phyloP scores from a whole-genome alignment of 176 grass and related monocot species.

The Phoenix dactylifera region DNA sequence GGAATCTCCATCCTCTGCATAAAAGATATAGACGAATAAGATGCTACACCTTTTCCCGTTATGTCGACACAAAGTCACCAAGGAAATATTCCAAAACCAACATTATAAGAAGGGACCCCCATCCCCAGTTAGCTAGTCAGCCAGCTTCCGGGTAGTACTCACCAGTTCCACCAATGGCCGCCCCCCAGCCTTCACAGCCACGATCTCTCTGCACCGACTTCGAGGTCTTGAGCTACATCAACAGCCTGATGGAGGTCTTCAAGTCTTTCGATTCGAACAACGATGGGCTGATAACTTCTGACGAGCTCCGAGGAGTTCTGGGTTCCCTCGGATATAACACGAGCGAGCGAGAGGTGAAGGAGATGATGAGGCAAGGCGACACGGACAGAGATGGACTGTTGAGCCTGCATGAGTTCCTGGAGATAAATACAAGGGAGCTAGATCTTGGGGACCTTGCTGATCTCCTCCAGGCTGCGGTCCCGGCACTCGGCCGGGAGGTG shows the following conservation, averaged over 20 bases:
- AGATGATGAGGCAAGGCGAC: slow-evolving; percentile 57
- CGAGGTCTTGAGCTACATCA: slow-evolving; percentile 77
- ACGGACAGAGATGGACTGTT: slow-evolving; percentile 44
- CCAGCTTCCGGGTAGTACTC: not conserved
- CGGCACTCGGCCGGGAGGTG: slow-evolving; percentile 28
- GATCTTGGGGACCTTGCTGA: slow-evolving; percentile 45
- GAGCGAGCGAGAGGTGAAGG: slow-evolving; percentile 36
- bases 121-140: not conserved
- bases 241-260: slow-evolving; percentile 73
- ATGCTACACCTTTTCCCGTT: slow-evolving; percentile 42
- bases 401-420: slow-evolving; percentile 59
- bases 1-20: too few relatives aligned
- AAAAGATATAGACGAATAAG: slow-evolving; percentile 21
- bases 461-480: slow-evolving; percentile 57
- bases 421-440: slow-evolving; percentile 60
- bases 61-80: slow-evolving; percentile 58
- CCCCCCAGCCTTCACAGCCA: slow-evolving; percentile 9
- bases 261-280: slow-evolving; percentile 71
- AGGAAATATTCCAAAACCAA: slow-evolving; percentile 29
- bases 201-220: slow-evolving; percentile 36
- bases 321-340: slow-evolving; percentile 49
- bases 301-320: slow-evolving; percentile 57
- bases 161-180: slow-evolving; percentile 1
- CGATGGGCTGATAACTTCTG: slow-evolving; percentile 48
- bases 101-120: too few relatives aligned